A percentile compares a stretch with the other conserved stretches of the same genome.
These are phyloP conservation scores for Rhinocladiella mackenziei DNA, from an alignment of 2,329 filamentous ascomycete species.

Conservation along the genomic window DNA sequence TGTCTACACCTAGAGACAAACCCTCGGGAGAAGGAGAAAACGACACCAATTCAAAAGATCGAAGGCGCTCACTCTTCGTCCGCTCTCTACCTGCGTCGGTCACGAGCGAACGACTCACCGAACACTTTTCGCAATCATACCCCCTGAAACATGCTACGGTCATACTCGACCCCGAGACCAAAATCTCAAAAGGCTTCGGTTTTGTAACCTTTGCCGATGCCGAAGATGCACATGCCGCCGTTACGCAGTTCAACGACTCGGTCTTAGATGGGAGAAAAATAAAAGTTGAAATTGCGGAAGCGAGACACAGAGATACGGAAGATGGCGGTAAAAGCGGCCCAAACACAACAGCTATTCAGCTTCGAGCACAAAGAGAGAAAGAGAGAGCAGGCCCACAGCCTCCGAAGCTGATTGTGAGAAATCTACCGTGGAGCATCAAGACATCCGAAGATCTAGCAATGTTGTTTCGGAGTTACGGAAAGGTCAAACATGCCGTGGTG, in stretches of 20 bases:
- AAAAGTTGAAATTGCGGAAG: constrained; percentile 81
- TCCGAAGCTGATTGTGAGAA: constrained; percentile 81
- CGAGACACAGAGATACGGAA: constrained; percentile 66
- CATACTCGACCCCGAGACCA: constrained; percentile 78
- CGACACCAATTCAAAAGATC: constrained; percentile 25
- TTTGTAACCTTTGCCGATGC: constrained; percentile 96
- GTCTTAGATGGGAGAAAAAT: constrained; percentile 76
- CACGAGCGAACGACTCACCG: constrained; percentile 77
- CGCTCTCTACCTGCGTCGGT: constrained; percentile 74
- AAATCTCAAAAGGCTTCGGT: constrained; percentile 84
- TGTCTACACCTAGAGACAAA: constrained; percentile 34
- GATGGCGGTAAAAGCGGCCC: constrained; percentile 37
- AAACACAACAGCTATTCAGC: constrained; percentile 36
- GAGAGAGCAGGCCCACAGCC: constrained; percentile 58
- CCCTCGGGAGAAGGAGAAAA: constrained; percentile 25
- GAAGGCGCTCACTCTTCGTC: constrained; percentile 75
- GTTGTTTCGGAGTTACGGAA: constrained; percentile 83
- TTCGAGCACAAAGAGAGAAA: constrained; percentile 51
- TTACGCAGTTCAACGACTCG: constrained; percentile 74
- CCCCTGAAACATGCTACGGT: constrained; percentile 96
- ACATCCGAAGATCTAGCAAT: constrained; percentile 71
- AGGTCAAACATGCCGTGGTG: constrained; percentile 81
- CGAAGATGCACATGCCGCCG: constrained; percentile 79
- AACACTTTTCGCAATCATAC: constrained; percentile 89
- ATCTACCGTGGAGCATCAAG: constrained; percentile 94